Evolutionary conservation across 257 asterid species (phyloP), one percentile per base, ranked within the genome.

Genomic region (Gentiana dahurica): DNA sequence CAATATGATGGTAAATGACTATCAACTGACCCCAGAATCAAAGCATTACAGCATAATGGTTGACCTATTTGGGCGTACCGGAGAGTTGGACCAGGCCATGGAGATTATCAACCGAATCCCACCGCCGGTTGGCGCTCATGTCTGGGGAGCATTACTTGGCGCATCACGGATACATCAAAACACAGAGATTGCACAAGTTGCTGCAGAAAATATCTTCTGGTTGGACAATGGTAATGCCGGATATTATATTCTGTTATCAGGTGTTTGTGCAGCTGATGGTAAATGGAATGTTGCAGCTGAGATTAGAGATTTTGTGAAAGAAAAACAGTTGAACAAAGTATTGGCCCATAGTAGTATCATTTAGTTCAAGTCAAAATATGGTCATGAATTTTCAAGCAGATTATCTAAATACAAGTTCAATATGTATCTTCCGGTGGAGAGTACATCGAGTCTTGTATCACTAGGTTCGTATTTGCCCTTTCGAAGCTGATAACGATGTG

Each of bases 401-500:
- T 61, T 79, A 62, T 90, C 95, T 51, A 86, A 77, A 69, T 84
- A 86, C 85, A 90, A 71, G 68, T 90, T 84, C 63, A 89, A 58
- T 36, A 89, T 81, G 80, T 90, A 85, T 73, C 98, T 82, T 64
- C 95, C 94, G 3, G 92, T 79, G 8, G 98, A 87, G 62, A 82
- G 66, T 51, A 90, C 96, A 73, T 90, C 98, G 36, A 90, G 95
- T 64, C 91, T 75, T 69, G 80, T 87, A 80, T 90, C 98, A 5
- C 86, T 80, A 44, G 95, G 94, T 59, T 90, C 96, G 49, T 87
- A 90, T 67, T 87, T 90, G 56, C 98, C 98, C 79, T 78, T 90
- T 15, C 98, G 76, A 59, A 90, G 95, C 80, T 90, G 89, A 73
- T 87, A 90, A 49, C 95, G 87, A 68, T 87, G 89, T 51, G 96